These are phyloP conservation scores for Carallia pectinifolia DNA, from an alignment of 345 rosid genomes.

Conservation along the genomic window DNA sequence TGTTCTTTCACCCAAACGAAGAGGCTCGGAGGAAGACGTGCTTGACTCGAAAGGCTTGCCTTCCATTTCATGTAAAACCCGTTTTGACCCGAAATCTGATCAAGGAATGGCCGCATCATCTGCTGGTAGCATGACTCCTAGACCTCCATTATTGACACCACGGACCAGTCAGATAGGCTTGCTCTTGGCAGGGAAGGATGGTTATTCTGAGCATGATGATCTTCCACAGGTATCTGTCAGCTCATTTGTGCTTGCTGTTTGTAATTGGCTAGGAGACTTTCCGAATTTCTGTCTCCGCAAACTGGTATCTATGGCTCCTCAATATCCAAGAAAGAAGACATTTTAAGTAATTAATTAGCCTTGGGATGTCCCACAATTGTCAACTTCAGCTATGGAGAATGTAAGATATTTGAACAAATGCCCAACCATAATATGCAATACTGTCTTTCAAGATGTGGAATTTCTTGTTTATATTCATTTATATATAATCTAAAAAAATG, in stretches of 20 bases:
- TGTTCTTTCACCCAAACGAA: slow-evolving; percentile 71
- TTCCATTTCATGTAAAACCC: slow-evolving; percentile 90
- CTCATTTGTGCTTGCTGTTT: slow-evolving; percentile 30
- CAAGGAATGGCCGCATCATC: slow-evolving; percentile 97
- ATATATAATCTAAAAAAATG: no score
- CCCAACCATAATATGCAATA: no score
- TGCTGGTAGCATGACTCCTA: slow-evolving; percentile 98
- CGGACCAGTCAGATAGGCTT: slow-evolving; percentile 83
- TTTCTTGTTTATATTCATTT: no score
- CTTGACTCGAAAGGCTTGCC: slow-evolving; percentile 92
- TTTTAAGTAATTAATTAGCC: no score
- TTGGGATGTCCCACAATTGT: no score
- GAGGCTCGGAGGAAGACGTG: slow-evolving; percentile 94
- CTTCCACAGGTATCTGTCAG: slow-evolving; percentile 60
- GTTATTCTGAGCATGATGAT: slow-evolving; percentile 43
- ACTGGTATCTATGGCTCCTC: no score
- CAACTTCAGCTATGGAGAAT: no score
- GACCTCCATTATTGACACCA: slow-evolving; percentile 93
- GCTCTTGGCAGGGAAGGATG: slow-evolving; percentile 67
- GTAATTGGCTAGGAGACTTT: slow-evolving; percentile 92
- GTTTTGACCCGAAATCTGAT: slow-evolving; percentile 94
- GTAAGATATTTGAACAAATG: no score
- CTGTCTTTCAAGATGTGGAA: no score
- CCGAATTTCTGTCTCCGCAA: slow-evolving; percentile 22
- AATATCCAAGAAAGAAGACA: no score